These are phyloP conservation scores for Thinopyrum elongatum DNA, from an alignment of 176 grass and related monocot genomes.

Conservation along the genomic window DNA sequence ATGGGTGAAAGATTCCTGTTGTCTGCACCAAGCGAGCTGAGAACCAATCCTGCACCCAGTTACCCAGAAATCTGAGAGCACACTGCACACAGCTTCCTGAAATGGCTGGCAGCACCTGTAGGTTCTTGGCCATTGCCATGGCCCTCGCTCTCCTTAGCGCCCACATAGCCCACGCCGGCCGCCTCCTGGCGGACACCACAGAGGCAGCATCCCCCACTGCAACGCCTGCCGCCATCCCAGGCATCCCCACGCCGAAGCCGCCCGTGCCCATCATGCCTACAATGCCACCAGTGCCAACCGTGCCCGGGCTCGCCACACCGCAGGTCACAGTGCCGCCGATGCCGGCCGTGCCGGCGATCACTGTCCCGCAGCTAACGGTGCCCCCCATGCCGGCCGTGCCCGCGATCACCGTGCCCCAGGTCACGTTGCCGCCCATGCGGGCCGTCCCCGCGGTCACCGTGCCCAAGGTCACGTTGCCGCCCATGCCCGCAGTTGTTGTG, in stretches of 20 bases:
- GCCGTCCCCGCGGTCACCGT: background rate
- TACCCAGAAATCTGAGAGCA: background rate
- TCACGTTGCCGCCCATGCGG: background rate
- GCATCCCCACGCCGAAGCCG: background rate
- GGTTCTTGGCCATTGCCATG: constrained; percentile 1
- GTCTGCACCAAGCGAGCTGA: constrained; percentile 13
- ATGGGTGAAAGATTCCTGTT: background rate
- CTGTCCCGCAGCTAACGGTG: background rate
- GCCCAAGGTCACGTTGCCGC: background rate
- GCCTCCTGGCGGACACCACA: background rate
- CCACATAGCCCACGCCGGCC: background rate
- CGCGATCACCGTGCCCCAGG: background rate
- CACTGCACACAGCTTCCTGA: background rate
- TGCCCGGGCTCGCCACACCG: background rate
- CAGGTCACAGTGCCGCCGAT: background rate
- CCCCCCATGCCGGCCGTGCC: background rate
- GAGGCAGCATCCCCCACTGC: background rate
- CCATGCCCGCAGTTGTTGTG: constrained; percentile 10
- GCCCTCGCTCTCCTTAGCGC: background rate
- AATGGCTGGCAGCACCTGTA: background rate
- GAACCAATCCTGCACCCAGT: background rate
- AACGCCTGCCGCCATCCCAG: constrained; percentile 1
- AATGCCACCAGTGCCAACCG: background rate
- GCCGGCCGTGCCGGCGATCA: background rate
- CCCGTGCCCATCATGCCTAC: constrained; percentile 9